Conservation (phyloP, 2,329 filamentous ascomycete species). For the Aureobasidium zeae region DNA sequence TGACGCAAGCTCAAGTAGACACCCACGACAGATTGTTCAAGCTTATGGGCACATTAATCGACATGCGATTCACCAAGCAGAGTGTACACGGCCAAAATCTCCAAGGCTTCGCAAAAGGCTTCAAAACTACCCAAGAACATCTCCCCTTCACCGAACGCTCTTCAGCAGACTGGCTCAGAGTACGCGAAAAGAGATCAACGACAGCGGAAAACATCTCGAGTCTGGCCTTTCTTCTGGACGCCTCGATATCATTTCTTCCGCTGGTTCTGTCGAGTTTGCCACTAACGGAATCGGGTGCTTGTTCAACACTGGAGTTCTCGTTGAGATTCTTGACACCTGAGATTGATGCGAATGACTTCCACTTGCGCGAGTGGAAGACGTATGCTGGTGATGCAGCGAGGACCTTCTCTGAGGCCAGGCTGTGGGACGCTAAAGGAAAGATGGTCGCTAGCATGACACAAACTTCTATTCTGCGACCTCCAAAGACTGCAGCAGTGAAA, state of each 20-base stretch:
- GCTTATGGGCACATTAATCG: conserved; percentile 26
- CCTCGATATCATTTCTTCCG: conserved; percentile 36
- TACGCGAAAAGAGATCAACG: conserved; percentile 19
- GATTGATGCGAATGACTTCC: conserved; percentile 36
- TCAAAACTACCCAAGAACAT: conserved; percentile 30
- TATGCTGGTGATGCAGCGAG: conserved; percentile 34
- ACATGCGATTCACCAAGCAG: conserved; percentile 32
- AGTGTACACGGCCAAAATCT: conserved; percentile 39
- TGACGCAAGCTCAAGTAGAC: conserved; percentile 22
- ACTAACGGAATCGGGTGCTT: conserved; percentile 38
- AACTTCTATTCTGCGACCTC: conserved; percentile 32
- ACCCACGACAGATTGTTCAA: conserved; percentile 26
- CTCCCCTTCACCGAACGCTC: conserved; percentile 32
- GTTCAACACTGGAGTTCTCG: conserved; percentile 43
- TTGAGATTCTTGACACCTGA: conserved; percentile 36
- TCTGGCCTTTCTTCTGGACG: conserved; percentile 40
- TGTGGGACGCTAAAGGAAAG: conserved; percentile 39
- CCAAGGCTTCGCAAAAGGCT: conserved; percentile 31
- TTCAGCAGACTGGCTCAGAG: conserved; percentile 37
- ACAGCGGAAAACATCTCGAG: conserved; percentile 30
- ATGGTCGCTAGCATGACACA: conserved; percentile 43
- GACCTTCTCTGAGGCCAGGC: conserved; percentile 36
- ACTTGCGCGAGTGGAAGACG: conserved; percentile 36
- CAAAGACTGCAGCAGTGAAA: background rate
- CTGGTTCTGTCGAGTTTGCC: conserved; percentile 36